These are phyloP conservation scores for Evansstolkia leycettana DNA, from an alignment of 495 filamentous ascomycete species.

Conservation along the genomic window DNA sequence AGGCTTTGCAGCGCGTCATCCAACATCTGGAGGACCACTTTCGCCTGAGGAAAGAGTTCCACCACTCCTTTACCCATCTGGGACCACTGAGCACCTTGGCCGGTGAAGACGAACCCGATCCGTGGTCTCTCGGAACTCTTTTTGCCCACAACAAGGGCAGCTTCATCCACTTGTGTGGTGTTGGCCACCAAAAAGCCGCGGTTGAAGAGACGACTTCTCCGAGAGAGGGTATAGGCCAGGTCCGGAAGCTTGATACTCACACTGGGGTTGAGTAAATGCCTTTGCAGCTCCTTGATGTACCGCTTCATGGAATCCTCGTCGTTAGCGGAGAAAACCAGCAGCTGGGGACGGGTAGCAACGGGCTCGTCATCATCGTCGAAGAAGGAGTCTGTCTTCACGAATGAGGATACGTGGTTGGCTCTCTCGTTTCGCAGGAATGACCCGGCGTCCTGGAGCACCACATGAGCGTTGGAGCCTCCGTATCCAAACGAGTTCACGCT, in stretches of 20 bases:
- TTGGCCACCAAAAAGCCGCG: conserved; percentile 1
- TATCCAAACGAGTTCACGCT: conserved; percentile 37
- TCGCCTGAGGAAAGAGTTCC: conserved; percentile 5
- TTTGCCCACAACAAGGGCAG: conserved; percentile 8
- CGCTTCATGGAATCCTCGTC: conserved; percentile 8
- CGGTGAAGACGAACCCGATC: conserved; percentile 29
- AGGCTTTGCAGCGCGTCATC: not conserved
- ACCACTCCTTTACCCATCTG: conserved; percentile 22
- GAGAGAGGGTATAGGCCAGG: conserved; percentile 10
- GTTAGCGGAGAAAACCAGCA: conserved; percentile 18
- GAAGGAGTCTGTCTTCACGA: not conserved
- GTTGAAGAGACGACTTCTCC: conserved; percentile 4
- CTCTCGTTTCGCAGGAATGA: not conserved
- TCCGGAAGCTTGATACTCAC: conserved; percentile 8
- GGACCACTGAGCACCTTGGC: conserved; percentile 34
- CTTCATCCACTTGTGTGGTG: not conserved
- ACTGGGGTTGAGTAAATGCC: conserved; percentile 6
- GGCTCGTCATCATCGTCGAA: no score
- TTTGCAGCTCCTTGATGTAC: not conserved
- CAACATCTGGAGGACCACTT: not conserved
- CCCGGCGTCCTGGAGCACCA: conserved; percentile 13
- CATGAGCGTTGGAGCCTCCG: conserved; percentile 39
- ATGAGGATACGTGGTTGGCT: not conserved
- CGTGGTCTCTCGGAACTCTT: not conserved
- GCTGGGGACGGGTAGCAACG: not conserved